These are phyloP conservation scores for Dictyostelium firmibasis DNA, from an alignment of 78 protist species.

Conservation along the genomic window DNA sequence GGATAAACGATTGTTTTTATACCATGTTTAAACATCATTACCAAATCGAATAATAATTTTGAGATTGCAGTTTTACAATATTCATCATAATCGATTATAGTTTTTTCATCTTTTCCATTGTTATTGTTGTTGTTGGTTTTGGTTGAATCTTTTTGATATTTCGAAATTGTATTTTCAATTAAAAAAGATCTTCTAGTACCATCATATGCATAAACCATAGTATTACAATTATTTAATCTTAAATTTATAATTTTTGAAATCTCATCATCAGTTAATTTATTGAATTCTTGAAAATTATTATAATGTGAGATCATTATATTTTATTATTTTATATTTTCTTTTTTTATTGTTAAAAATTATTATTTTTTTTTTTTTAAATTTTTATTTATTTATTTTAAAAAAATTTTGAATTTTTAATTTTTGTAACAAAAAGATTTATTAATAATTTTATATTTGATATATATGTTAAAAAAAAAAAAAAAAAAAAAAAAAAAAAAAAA, in stretches of 20 bases:
- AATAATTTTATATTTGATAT: not conserved
- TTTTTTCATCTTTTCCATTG: not conserved
- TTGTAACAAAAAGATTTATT: not conserved
- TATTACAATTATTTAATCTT: not conserved
- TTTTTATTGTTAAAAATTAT: not conserved
- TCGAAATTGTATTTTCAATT: constrained; percentile 1
- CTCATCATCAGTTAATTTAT: not conserved
- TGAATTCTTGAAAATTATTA: not conserved
- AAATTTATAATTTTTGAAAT: not conserved
- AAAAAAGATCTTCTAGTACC: constrained; percentile 62
- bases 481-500: no score
- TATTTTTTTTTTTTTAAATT: not conserved
- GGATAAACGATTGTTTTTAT: constrained; percentile 40
- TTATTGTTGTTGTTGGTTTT: not conserved
- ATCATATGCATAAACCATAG: constrained; percentile 74
- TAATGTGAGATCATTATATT: not conserved
- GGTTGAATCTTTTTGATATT: not conserved
- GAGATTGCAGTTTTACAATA: constrained; percentile 16
- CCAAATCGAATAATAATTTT: not conserved
- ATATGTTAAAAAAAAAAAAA: no score
- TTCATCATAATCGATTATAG: constrained; percentile 14
- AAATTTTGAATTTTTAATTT: no score
- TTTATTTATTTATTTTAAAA: no score
- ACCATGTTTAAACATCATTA: constrained; percentile 69
- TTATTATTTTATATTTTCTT: not conserved